Evolutionary conservation across 495 filamentous ascomycete species (phyloP).

Genomic region (Barbatosphaeria neglecta): DNA sequence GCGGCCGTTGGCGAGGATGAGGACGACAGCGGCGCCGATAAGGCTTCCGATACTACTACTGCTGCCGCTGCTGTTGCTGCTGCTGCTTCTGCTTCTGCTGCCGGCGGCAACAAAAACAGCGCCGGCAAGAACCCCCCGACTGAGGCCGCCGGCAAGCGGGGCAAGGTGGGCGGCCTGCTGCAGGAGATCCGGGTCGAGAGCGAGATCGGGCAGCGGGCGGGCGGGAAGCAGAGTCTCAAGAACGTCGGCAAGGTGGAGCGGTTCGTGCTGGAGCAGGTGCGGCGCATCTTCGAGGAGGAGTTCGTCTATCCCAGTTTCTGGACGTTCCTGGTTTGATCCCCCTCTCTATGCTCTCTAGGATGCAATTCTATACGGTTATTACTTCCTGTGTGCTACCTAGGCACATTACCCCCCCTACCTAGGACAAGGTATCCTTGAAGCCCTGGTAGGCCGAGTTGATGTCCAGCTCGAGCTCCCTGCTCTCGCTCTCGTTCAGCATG

Average conservation of each 20-base stretch:
- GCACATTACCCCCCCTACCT: background rate
- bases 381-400: too few species aligned
- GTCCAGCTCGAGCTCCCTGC: slow-evolving; percentile 74
- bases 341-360: slow-evolving; percentile 96
- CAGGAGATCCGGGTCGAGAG: slow-evolving; percentile 93
- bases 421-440: slow-evolving; percentile 53
- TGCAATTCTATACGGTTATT: slow-evolving; percentile 17
- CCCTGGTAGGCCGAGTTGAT: slow-evolving; percentile 86
- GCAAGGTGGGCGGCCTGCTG: slow-evolving; percentile 57
- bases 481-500: slow-evolving; percentile 77
- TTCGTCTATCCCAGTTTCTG: slow-evolving; percentile 97
- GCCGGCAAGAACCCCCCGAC: too few species aligned
- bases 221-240: slow-evolving; percentile 86
- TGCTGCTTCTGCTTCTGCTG: background rate
- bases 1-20: slow-evolving; percentile 48
- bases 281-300: slow-evolving; percentile 95
- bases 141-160: slow-evolving; percentile 15
- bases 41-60: background rate
- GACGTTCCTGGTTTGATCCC: slow-evolving; percentile 85
- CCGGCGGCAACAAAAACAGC: background rate
- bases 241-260: slow-evolving; percentile 98
- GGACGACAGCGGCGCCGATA: slow-evolving; percentile 17
- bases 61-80: background rate
- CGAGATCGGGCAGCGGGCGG: slow-evolving; percentile 85
- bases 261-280: slow-evolving; percentile 92